Base-by-base conservation (phyloP, 805 yeast species). In the Wickerhamiella bombiphila region DNA sequence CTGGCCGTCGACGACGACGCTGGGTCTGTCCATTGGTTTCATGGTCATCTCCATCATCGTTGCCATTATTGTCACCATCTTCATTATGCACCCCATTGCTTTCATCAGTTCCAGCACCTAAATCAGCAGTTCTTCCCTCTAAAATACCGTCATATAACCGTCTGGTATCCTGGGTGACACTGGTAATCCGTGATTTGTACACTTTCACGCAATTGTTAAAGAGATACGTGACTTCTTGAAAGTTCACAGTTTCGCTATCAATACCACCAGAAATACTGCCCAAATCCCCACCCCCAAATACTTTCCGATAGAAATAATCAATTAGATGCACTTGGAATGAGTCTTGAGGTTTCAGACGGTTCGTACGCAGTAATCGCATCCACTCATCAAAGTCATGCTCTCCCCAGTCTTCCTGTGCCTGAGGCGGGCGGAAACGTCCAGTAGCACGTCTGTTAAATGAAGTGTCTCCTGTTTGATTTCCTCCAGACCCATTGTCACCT, bases 161-260 rank as follows among this genome's bases (percentile, higher is more conserved):
- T 2, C 94, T 93, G 0, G 96, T 85, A 50, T 86, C 96, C 6
- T 79, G 76, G 4, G 86, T 93, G 0, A 83, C 93, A 0, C 94
- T 79, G 51, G 86, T 96, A 17, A 88, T 85, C 49, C 97, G 70
- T 13, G 93, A 80, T 9, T 86, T 73, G 54, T 88, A 88, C 37
- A 88, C 82, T 60, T 85, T 85, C 24, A 86, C 88, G 63, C 96
- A 86, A 0, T 96, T 96, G 51, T 86, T 96, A 17, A 88, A 62
- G 1, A 96, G 82, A 2, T 93, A 83, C 0, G 91, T 74, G 0
- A 96, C 97, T 47, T 76, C 73, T 55, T 82, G 94, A 56, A 88
- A 86, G 55, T 85, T 83, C 50, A 86, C 80, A 29, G 74, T 68
- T 39, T 78, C 83, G 4, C 83, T 78, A 37, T 78, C 93, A 47